Base-by-base conservation (phyloP, 768 basidiomycete genomes). In the Leccinum olivaceopallidum region DNA sequence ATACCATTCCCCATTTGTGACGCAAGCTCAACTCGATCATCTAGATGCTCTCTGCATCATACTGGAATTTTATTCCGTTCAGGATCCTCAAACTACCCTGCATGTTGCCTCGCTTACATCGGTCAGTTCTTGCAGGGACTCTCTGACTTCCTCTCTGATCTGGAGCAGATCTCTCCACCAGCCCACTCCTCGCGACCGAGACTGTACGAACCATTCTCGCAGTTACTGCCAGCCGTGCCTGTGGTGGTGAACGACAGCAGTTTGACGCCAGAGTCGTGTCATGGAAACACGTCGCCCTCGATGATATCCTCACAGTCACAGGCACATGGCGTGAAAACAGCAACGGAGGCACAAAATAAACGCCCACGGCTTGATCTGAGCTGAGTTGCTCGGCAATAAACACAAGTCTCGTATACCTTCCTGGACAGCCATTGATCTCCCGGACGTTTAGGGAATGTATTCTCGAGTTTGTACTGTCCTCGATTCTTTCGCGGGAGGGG, bases 51-150 rank as follows among this genome's bases (percentile, higher is more conserved):
- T 91, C 56, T 75, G 78, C 56, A 85, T 91, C 44, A 75, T 92
- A 34, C 76, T 91, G 0, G 89, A 91, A 68, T 91, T 90, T 68
- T 92, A 91, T 71, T 75, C 77, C 16, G 82, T 82, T 1, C 89
- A 89, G 68, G 86, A 88, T 63, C 67, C 76, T 13, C 74, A 78
- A 56, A 71, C 74, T 4, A 79, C 80, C 58, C 77, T 83, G 3
- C 82, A 87, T 69, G 73, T 90, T 37, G 70, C 78, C 28, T 62
- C 78, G 2, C 79, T 90, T 34, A 68, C 76, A 55, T 73, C 75
- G 63, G 87, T 90, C 60, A 60, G 85, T 79, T 30, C n/a, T 20
- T 32, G 52, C 50, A 22, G 58, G 28, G 53, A 52, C 30, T 14
- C 14, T 51, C n/a, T 44, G 56, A 36, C 42, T 24, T 20, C 4